Evolutionary conservation across 129 eudicot species (phyloP), one percentile per base, ranked within the genome.

Genomic region (Mikania micrantha): DNA sequence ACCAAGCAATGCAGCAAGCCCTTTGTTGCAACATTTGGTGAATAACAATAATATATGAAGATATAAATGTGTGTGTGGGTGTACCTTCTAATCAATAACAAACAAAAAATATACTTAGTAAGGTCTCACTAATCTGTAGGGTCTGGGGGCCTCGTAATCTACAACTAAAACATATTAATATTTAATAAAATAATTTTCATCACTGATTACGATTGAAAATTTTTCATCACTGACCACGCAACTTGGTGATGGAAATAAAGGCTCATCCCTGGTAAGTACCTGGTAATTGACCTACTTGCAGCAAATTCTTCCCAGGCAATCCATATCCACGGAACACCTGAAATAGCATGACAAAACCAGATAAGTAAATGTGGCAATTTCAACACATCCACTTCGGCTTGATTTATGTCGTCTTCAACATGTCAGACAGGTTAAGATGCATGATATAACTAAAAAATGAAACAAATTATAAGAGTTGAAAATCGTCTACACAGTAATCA

Each of bases 291-390:
- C 80, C 80, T 34, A 71, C 49, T 39, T 61, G 66, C 48, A 72
- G 74, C 60, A 48, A 70, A 81, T 74, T 84, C 64, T 78, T 81
- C 66, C 77, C 81, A 62, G 57, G 86, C 50, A 62, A 28, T 41
- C 86, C 88, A 66, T 65, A 71, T 19, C 80, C 85, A 1, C 34
- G 81, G 63, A 17, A 74, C 24, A 59, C 85, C 96, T 90, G 82
- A 79, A 3, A 73, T 36, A 70, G 17, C 17, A 41, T 47, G 41
- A 54, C 21, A 38, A 45, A 48, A 67, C 11, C 2, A 50, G 4
- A 45, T 13, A 48, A 22, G 13, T 42, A 28, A 39, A 40, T 36
- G 5, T 8, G 16, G 47, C 28, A 59, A 50, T 50, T 50, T 50
- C 28, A 50, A 50, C 28, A 20, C 6, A 15, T 45, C 16, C 8